Base-by-base conservation (phyloP, 2,329 filamentous ascomycete genomes). In the Epichloe sp. region DNA sequence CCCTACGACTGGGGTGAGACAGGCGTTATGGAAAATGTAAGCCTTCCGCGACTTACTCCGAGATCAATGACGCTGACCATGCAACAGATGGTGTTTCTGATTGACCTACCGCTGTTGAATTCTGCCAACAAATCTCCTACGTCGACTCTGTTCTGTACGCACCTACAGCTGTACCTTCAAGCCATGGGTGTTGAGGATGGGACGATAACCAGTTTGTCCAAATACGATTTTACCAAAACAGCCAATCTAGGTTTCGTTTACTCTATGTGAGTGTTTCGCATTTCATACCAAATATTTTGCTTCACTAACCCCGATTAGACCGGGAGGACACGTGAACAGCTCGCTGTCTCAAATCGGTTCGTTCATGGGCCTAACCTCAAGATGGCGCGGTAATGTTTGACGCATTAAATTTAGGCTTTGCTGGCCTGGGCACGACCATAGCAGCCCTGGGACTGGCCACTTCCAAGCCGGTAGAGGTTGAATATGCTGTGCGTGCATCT, bases 1-100 rank as follows among this genome's bases (percentile, higher is more conserved):
- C 75, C 80, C 7, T 88, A 86, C 60, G 91, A 98, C 63, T 97
- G 93, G 90, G 91, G 90, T 10, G 88, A 94, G 64, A 77, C 75
- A 2, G 87, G 87, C 6, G 68, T 82, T 2, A 86, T 95, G 82
- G 90, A 96, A 67, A 96, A 95, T 65, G 83, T 85, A 61, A 53
- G 75, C 58, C 44, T 48, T 38, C 3, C 37, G 5, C 17, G 19
- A 19, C 11, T 35, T 19, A 15, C n/a, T 38, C 26, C 12, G 10
- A 42, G 36, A 23, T 17, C 15, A 14, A 6, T 5, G 6, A n/a
- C 23, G 26, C 52, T 54, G 43, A 54, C 36, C 6, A 19, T 19
- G 7, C n/a, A n/a, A 41, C 52, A 86, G 82, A 84, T 83, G 59
- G 80, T 90, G 7, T 97, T 95, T 63, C 63, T 97, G n/a, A 90